Evolutionary conservation across 371 early-diverging fungal species (phyloP).

Genomic region (Coemansia sp.): DNA sequence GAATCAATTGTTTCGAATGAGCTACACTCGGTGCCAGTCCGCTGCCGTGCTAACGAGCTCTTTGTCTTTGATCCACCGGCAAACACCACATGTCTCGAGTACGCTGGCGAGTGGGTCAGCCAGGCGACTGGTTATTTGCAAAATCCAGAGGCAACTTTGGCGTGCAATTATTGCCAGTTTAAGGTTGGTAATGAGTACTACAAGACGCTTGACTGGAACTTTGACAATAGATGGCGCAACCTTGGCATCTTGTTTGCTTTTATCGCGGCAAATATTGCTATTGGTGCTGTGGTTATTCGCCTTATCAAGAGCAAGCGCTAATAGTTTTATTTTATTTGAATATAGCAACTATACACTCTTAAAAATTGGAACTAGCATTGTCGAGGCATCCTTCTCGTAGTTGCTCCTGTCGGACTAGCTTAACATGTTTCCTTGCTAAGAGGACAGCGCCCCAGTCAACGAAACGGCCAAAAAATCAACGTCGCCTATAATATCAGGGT

Average conservation of each 20-base stretch:
- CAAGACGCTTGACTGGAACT: conserved; percentile 61
- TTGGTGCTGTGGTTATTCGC: conserved; percentile 48
- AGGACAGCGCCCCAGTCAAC: too few relatives aligned
- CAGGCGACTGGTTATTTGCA: conserved; percentile 63
- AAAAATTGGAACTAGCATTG: too few relatives aligned
- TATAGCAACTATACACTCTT: too few relatives aligned
- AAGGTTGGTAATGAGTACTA: conserved; percentile 63
- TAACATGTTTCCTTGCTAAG: too few relatives aligned
- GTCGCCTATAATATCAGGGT: too few relatives aligned
- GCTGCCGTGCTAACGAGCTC: conserved; percentile 49
- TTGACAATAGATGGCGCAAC: conserved; percentile 70
- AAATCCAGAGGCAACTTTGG: conserved; percentile 55
- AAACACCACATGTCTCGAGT: conserved; percentile 64
- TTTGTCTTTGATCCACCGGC: conserved; percentile 58
- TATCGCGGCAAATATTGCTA: conserved; percentile 59
- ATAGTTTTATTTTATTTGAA: not conserved
- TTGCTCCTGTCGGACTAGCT: too few relatives aligned
- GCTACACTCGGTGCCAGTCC: conserved; percentile 58
- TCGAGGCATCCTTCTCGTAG: too few relatives aligned
- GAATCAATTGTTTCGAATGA: conserved; percentile 71
- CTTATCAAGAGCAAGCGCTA: not conserved
- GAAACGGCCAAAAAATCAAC: too few relatives aligned
- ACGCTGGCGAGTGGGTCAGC: conserved; percentile 58
- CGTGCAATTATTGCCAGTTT: conserved; percentile 70
- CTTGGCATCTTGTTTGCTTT: conserved; percentile 66